phyloP scores from a whole-genome alignment of 2,329 filamentous ascomycete species.

The Thelonectria discophora region DNA sequence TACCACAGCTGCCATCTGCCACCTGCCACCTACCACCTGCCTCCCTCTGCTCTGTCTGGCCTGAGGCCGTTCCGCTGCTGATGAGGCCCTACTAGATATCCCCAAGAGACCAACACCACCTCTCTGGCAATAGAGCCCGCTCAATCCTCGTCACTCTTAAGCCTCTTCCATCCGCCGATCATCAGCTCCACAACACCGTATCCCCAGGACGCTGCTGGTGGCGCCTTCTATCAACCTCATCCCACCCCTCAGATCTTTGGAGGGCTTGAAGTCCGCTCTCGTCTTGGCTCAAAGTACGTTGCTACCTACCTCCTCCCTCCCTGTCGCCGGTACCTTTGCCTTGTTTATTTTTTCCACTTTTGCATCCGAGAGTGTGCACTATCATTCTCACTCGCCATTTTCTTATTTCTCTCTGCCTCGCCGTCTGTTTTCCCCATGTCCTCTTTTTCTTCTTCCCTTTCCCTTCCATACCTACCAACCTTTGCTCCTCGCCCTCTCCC shows the following conservation, averaged over 20 bases:
- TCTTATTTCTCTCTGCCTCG: not conserved
- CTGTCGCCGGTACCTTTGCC: not conserved
- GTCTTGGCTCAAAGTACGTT: constrained; percentile 65
- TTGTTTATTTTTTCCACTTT: not conserved
- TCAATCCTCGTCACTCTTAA: constrained; percentile 61
- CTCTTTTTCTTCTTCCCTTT: not conserved
- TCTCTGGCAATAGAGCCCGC: constrained; percentile 64
- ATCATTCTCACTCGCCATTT: constrained; percentile 11
- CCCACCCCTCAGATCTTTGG: constrained; percentile 56
- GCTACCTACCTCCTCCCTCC: constrained; percentile 10
- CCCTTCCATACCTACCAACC: not conserved
- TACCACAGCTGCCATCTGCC: constrained; percentile 8
- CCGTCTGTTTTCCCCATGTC: constrained; percentile 12
- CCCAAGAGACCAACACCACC: constrained; percentile 61
- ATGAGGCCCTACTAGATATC: constrained; percentile 57
- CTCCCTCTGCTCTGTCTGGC: constrained; percentile 29
- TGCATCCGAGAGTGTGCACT: not conserved
- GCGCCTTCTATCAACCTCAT: constrained; percentile 58
- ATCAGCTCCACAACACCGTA: constrained; percentile 59
- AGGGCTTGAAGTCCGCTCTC: constrained; percentile 62
- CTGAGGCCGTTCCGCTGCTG: constrained; percentile 40
- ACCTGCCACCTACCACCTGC: too few relatives aligned
- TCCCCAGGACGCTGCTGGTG: constrained; percentile 56
- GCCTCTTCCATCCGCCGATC: constrained; percentile 60
- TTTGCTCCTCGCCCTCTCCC: constrained; percentile 5